These are phyloP conservation scores for Melastoma malabathricum DNA, from an alignment of 345 rosid genomes.

Conservation along the genomic window DNA sequence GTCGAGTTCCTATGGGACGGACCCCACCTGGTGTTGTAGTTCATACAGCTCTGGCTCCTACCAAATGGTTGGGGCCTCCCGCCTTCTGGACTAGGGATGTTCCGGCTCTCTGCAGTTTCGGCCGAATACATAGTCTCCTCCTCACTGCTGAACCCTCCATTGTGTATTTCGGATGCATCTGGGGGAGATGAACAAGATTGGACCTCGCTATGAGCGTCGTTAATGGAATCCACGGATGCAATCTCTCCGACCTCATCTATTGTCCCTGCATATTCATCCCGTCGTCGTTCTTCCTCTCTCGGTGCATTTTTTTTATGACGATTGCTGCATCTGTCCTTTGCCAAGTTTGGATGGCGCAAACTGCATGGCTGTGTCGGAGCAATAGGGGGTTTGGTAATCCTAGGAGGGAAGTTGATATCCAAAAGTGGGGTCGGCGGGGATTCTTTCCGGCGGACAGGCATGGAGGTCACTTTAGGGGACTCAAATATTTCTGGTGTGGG, in stretches of 20 bases:
- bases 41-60: conserved; percentile 86
- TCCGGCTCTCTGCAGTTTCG: conserved; percentile 94
- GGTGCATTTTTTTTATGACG: conserved; percentile 9
- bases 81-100: conserved; percentile 69
- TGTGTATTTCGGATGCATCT: conserved; percentile 26
- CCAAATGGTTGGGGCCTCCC: conserved; percentile 54
- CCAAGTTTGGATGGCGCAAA: conserved; percentile 15
- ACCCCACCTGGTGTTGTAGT: conserved; percentile 59
- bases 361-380: conserved; percentile 13
- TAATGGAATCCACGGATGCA: conserved; percentile 59
- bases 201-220: conserved; percentile 47
- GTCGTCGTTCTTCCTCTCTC: conserved; percentile 16
- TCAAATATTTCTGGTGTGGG: conserved; percentile 89
- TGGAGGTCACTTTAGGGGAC: conserved; percentile 55
- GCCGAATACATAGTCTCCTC: conserved; percentile 98
- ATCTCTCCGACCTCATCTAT: conserved; percentile 28
- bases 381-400: conserved; percentile 21
- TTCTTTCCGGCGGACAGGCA: conserved; percentile 49
- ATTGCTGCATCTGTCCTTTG: conserved; percentile 23
- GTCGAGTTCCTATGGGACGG: conserved; percentile 33
- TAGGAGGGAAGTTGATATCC: conserved; percentile 83
- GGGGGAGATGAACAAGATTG: conserved; percentile 42
- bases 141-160: conserved; percentile 47
- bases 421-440: conserved; percentile 47
- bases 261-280: too few species aligned